Evolutionary conservation across 106 monocot genomes (phyloP), one percentile per base, ranked within the genome.

Genomic region (Dendrobium nobile): DNA sequence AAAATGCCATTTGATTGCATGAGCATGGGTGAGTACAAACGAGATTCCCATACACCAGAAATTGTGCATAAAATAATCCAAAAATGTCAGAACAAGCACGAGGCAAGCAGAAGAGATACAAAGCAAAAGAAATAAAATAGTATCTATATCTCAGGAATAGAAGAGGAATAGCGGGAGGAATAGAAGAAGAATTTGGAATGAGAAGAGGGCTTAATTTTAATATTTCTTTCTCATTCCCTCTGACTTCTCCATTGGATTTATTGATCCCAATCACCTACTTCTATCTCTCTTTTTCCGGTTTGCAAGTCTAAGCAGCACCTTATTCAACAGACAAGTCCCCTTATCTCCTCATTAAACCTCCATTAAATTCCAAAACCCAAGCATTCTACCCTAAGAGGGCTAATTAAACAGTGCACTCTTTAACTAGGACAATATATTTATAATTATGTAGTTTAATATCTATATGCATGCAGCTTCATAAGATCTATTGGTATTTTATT

Each of bases 131-230:
- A 42, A 74, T 74, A 74, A 74, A 43, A 74, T 74, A 74, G 4
- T 74, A 74, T 74, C 6, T 1, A 74, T 2, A 13, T 74, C 42
- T 18, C 74, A 74, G 74, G 74, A 74, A 74, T 74, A 74, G 70
- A 70, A 70, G 70, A 40, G 37, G 27, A 37, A 31, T 31, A 70
- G 37, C 1, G 70, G 70, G 70, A 51, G 15, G 70, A 70, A 70
- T 70, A 37, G 74, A 74, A 74, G 74, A 41, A 43, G 74, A 74
- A 74, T 74, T 74, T 74, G 20, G 74, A 74, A 74, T 74, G 43
- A 41, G 43, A 74, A 72, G 33, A 28, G 27, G 10, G 70, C 16
- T 41, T 43, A 41, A 73, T 73, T 41, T 73, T 18, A 19, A 74
- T 42, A 74, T 19, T 17, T 42, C 19, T 74, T 33, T 74, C n/a